Evolutionary conservation across 2,329 filamentous ascomycete species (phyloP).

Genomic region (Fusarium sp.): DNA sequence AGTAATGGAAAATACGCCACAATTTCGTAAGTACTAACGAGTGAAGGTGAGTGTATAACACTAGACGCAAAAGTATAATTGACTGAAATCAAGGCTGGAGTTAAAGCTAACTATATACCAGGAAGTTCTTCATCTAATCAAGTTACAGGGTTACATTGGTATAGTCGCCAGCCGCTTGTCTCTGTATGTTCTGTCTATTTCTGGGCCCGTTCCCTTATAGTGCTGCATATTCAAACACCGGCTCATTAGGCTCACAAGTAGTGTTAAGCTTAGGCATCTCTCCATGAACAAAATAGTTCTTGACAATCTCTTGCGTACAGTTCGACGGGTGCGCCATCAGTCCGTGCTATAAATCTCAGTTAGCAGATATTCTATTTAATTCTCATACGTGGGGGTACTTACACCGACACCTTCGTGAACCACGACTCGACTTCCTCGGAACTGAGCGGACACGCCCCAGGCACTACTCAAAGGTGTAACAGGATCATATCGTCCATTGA

Average conservation of each 20-base stretch:
- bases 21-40: not conserved
- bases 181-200: not conserved
- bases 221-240: not conserved
- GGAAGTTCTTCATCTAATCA: not conserved
- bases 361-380: rapidly evolving
- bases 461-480: not conserved
- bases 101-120: not conserved
- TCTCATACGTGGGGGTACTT: not conserved
- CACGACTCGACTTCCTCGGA: not conserved
- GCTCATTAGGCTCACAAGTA: not conserved
- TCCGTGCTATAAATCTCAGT: not conserved
- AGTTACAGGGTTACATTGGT: too few species aligned
- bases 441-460: not conserved
- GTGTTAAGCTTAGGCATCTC: not conserved
- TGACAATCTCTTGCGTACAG: not conserved
- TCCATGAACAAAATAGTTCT: not conserved
- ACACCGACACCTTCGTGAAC: conserved; percentile 7
- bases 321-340: not conserved
- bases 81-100: not conserved
- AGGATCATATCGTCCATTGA: not conserved
- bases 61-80: rapidly evolving
- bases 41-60: rapidly evolving
- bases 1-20: too few species aligned
- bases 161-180: rapidly evolving
- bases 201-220: rapidly evolving